phyloP scores from a whole-genome alignment of 2,329 filamentous ascomycete species.

The Claviceps africana region DNA sequence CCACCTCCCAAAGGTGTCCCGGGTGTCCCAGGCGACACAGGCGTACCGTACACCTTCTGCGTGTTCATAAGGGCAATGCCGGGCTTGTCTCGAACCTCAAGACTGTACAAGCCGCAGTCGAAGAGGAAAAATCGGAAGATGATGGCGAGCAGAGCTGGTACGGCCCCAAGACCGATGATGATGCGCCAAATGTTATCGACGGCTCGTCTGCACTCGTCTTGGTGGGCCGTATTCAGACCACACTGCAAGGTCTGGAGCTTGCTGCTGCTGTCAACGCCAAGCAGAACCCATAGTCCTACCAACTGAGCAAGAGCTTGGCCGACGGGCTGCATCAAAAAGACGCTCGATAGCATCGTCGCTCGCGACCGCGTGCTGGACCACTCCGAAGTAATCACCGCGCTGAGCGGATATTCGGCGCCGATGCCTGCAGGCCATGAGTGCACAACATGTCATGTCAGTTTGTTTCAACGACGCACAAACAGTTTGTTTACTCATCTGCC shows the following conservation, averaged over 20 bases:
- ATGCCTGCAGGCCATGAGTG: slow-evolving; percentile 30
- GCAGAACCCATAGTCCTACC: slow-evolving; percentile 40
- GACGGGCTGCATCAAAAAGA: slow-evolving; percentile 57
- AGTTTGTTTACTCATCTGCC: not conserved
- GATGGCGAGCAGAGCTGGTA: slow-evolving; percentile 49
- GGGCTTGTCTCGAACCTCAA: slow-evolving; percentile 50
- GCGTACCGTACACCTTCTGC: slow-evolving; percentile 40
- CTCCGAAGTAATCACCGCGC: slow-evolving; percentile 54
- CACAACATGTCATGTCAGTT: not conserved
- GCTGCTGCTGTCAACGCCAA: slow-evolving; percentile 29
- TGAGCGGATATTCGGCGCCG: slow-evolving; percentile 55
- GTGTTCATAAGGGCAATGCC: slow-evolving; percentile 45
- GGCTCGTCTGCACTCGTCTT: slow-evolving; percentile 29
- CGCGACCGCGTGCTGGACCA: slow-evolving; percentile 49
- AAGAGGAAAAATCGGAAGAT: slow-evolving; percentile 53
- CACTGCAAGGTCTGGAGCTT: slow-evolving; percentile 31
- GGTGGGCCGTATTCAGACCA: slow-evolving; percentile 30
- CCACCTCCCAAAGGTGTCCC: slow-evolving; percentile 5
- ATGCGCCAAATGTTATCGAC: slow-evolving; percentile 53
- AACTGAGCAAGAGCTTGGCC: slow-evolving; percentile 52
- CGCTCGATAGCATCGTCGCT: slow-evolving; percentile 51
- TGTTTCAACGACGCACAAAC: not conserved
- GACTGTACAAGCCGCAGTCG: slow-evolving; percentile 50
- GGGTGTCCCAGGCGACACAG: not conserved
- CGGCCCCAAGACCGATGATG: slow-evolving; percentile 49